phyloP scores from a whole-genome alignment of 2,329 filamentous ascomycete species.

The Penicillium psychrosexuale region DNA sequence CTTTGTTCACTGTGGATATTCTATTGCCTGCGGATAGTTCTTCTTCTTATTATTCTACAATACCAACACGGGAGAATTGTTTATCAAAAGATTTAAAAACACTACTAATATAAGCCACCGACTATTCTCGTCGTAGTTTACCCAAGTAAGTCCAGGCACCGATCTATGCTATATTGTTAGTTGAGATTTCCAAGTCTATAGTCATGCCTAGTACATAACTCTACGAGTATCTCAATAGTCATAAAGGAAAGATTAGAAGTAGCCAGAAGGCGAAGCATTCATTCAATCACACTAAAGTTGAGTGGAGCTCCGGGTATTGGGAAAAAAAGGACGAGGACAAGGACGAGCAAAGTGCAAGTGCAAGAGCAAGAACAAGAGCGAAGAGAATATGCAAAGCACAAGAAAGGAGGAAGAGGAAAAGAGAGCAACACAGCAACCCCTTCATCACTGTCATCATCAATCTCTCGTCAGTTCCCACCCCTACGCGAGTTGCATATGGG shows the following conservation, averaged over 20 bases:
- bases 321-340: background rate
- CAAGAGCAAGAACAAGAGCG: background rate
- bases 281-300: background rate
- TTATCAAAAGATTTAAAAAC: too few relatives aligned
- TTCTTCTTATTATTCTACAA: too few relatives aligned
- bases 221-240: too few relatives aligned
- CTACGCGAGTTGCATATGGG: background rate
- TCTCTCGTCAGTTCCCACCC: background rate
- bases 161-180: background rate
- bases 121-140: background rate
- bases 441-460: background rate
- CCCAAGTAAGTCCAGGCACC: background rate
- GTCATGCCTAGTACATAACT: too few relatives aligned
- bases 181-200: background rate
- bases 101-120: too few relatives aligned
- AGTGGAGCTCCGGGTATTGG: slow-evolving; percentile 10
- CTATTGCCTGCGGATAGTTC: too few relatives aligned
- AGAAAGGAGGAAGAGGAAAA: background rate
- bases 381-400: slow-evolving; percentile 1
- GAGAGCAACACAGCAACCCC: background rate
- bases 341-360: background rate
- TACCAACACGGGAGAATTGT: too few relatives aligned
- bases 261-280: slow-evolving; percentile 1
- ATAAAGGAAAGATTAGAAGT: background rate
- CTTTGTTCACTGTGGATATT: too few relatives aligned